These are phyloP conservation scores for Trichoderma cornu-damae DNA, from an alignment of 2,329 filamentous ascomycete species.

Conservation along the genomic window DNA sequence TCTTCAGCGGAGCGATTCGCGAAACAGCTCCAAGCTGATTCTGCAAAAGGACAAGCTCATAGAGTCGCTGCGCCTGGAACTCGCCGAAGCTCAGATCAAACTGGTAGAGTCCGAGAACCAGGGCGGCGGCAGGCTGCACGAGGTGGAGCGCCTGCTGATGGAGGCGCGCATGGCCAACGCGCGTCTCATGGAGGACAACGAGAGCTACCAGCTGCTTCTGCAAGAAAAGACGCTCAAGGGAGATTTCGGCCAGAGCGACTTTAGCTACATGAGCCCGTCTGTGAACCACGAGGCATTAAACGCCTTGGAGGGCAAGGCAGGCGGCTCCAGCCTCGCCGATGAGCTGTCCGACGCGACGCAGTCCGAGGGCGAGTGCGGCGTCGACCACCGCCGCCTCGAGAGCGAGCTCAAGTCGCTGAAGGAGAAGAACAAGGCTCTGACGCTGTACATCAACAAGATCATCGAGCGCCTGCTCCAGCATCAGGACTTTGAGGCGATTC, in stretches of 20 bases:
- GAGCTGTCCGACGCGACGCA: conserved; percentile 55
- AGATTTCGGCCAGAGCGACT: conserved; percentile 78
- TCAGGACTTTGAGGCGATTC: conserved; percentile 89
- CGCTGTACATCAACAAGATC: conserved; percentile 98
- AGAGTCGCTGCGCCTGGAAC: conserved; percentile 81
- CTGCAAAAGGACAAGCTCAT: conserved; percentile 96
- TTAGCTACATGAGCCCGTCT: conserved; percentile 59
- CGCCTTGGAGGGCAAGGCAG: conserved; percentile 54
- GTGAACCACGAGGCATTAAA: conserved; percentile 61
- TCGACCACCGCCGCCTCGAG: conserved; percentile 65
- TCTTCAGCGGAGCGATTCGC: conserved; percentile 79
- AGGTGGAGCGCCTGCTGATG: conserved; percentile 85
- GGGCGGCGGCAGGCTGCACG: conserved; percentile 78
- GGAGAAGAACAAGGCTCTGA: conserved; percentile 95
- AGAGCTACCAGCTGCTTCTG: conserved; percentile 92
- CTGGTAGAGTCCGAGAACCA: conserved; percentile 90
- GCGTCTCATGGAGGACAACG: conserved; percentile 94
- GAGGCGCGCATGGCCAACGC: conserved; percentile 95
- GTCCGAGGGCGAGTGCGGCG: conserved; percentile 49
- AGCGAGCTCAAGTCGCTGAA: conserved; percentile 72
- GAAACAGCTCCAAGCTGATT: conserved; percentile 82
- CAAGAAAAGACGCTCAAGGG: conserved; percentile 94
- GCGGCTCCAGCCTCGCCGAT: conserved; percentile 67
- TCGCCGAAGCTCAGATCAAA: conserved; percentile 94
- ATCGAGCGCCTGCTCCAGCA: conserved; percentile 92